Base-by-base conservation (phyloP, 2,329 filamentous ascomycete species). In the Aspergillus tanneri region DNA sequence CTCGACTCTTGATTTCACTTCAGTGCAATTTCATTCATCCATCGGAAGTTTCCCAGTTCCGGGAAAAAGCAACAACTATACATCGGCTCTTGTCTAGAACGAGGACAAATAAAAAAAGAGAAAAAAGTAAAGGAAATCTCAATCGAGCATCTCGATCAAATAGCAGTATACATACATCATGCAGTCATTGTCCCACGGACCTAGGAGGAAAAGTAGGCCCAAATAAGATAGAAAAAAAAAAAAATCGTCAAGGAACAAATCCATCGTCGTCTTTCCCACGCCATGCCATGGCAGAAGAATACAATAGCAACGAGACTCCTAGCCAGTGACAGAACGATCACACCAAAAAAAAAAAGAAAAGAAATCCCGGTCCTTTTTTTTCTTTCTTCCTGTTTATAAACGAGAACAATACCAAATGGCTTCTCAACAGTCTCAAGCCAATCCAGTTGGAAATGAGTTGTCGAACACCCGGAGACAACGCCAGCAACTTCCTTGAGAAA, bases 151-250 rank as follows among this genome's bases (percentile, higher is more conserved):
- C 51, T 48, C 49, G 46, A 50, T 46, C 34, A 42, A 55, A 50
- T 50, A 57, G 56, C 52, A 53, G 53, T 65, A 68, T 66, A 65
- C 64, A 59, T 67, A 68, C 63, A 67, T 67, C 62, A 65, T 62
- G 58, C 57, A 63, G 60, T 65, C 64, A 62, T 68, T 55, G 61
- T 59, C 62, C 58, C n/a, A 49, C 62, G 50, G 58, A 60, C 50
- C 55, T 60, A 50, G 49, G 55, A 46, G 47, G 50, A 55, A 46
- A 53, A 46, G 44, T 47, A 40, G 52, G 49, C 50, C 54, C 52
- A 50, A 55, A 49, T 43, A 43, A 55, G 57, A 58, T 53, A 47
- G 43, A 45, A 46, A 46, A 54, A 57, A 54, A 54, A 54, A 51
- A 50, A 54, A 53, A 47, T 49, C 48, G 50, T 49, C 50, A 38